phyloP scores from a whole-genome alignment of 768 basidiomycete species.

The Pleurotus ostreatus region DNA sequence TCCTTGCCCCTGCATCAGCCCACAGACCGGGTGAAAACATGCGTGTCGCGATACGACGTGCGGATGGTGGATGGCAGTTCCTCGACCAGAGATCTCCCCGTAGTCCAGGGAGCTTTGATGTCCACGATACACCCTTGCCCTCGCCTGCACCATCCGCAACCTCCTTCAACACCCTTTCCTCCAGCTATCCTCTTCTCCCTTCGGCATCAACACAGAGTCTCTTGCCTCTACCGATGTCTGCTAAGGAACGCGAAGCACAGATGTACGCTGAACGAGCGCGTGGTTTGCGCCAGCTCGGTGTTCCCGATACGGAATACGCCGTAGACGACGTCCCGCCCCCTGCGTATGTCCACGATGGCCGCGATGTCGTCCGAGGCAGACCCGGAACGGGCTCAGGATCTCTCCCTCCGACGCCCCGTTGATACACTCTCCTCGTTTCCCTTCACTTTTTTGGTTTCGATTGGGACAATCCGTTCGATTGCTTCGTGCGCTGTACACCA shows the following conservation, averaged over 20 bases:
- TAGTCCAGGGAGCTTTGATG: constrained; percentile 20
- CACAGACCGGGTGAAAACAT: constrained; percentile 52
- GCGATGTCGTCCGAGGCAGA: background rate
- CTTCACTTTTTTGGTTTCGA: background rate
- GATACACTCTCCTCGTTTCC: background rate
- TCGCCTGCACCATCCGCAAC: constrained; percentile 2
- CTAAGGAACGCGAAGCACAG: constrained; percentile 1
- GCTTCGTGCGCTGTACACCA: background rate
- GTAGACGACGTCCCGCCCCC: constrained; percentile 2
- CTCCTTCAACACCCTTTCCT: background rate
- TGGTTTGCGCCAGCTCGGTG: background rate
- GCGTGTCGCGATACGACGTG: constrained; percentile 50
- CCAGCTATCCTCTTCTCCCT: background rate
- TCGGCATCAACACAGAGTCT: background rate
- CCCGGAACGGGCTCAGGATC: background rate
- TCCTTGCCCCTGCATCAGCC: constrained; percentile 22
- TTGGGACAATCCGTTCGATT: background rate
- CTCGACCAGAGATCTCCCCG: constrained; percentile 36
- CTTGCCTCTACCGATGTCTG: background rate
- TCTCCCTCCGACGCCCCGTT: background rate
- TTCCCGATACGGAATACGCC: background rate
- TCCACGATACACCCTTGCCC: constrained; percentile 1
- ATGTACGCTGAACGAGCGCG: constrained; percentile 3
- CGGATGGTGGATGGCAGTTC: constrained; percentile 57
- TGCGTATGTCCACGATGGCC: constrained; percentile 3